phyloP scores from a whole-genome alignment of 805 yeast species.

The Wickerhamomyces hampshirensis region DNA sequence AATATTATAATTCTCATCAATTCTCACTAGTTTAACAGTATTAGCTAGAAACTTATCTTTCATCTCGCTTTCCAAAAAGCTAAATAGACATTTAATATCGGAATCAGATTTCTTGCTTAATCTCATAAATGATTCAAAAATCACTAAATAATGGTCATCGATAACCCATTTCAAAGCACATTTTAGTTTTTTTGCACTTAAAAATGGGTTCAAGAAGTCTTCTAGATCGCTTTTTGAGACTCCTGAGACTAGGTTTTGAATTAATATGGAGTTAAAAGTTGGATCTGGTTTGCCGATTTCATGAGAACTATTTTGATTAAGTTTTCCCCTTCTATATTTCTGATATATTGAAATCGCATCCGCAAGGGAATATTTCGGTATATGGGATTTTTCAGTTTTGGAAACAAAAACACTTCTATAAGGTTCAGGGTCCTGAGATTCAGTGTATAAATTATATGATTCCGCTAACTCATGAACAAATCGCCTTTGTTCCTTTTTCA shows the following conservation, averaged over 20 bases:
- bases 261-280: conserved; percentile 47
- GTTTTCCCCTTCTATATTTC: conserved; percentile 27
- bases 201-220: conserved; percentile 24
- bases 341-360: conserved; percentile 37
- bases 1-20: conserved; percentile 27
- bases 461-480: conserved; percentile 68
- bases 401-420: conserved; percentile 64
- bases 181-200: conserved; percentile 12
- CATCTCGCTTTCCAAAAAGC: conserved; percentile 30
- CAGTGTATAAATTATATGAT: conserved; percentile 53
- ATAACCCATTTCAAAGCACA: conserved; percentile 36
- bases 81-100: conserved; percentile 37
- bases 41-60: conserved; percentile 42
- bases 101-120: conserved; percentile 36
- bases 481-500: conserved; percentile 62
- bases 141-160: conserved; percentile 38
- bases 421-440: conserved; percentile 82
- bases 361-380: conserved; percentile 43
- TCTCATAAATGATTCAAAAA: conserved; percentile 31
- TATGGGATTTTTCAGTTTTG: conserved; percentile 24
- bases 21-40: conserved; percentile 41
- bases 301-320: conserved; percentile 3
- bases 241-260: conserved; percentile 51
- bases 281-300: conserved; percentile 13
- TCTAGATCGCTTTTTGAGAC: conserved; percentile 33